These are phyloP conservation scores for Plantago coronopus DNA, from an alignment of 305 asterid genomes.

Conservation along the genomic window DNA sequence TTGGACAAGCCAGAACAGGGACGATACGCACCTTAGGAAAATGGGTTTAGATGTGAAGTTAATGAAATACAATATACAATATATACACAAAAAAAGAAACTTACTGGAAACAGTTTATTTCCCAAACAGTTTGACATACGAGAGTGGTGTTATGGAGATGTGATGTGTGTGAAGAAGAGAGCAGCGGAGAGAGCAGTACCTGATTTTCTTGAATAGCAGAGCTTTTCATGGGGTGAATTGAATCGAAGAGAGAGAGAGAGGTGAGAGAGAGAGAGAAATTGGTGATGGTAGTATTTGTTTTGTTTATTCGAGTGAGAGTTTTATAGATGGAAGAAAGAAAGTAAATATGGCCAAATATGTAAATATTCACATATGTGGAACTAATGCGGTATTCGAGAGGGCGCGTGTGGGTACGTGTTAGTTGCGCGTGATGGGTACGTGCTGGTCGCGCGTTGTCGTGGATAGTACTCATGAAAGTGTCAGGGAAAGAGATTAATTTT, in stretches of 20 bases:
- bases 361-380: too few species aligned
- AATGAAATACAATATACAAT: slow-evolving; percentile 24
- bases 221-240: slow-evolving; percentile 11
- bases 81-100: slow-evolving; percentile 12
- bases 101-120: slow-evolving; percentile 21
- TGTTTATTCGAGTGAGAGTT: too few species aligned
- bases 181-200: not conserved
- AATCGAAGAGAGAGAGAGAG: slow-evolving; percentile 1
- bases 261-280: too few species aligned
- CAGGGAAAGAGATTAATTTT: too few species aligned
- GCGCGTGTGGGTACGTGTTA: too few species aligned
- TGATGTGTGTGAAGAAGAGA: not conserved
- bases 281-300: too few species aligned
- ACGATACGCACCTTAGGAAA: slow-evolving; percentile 27
- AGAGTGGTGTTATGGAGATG: not conserved
- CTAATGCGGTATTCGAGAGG: too few species aligned
- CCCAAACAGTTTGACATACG: slow-evolving; percentile 5
- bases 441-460: too few species aligned
- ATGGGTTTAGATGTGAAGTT: slow-evolving; percentile 40
- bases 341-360: too few species aligned
- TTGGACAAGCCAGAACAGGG: slow-evolving; percentile 2
- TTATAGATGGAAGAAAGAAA: too few species aligned
- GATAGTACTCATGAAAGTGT: too few species aligned
- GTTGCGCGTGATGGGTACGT: too few species aligned
- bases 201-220: slow-evolving; percentile 7